Conservation (phyloP, 2,329 filamentous ascomycete genomes). For the Cryoendolithus antarcticus region DNA sequence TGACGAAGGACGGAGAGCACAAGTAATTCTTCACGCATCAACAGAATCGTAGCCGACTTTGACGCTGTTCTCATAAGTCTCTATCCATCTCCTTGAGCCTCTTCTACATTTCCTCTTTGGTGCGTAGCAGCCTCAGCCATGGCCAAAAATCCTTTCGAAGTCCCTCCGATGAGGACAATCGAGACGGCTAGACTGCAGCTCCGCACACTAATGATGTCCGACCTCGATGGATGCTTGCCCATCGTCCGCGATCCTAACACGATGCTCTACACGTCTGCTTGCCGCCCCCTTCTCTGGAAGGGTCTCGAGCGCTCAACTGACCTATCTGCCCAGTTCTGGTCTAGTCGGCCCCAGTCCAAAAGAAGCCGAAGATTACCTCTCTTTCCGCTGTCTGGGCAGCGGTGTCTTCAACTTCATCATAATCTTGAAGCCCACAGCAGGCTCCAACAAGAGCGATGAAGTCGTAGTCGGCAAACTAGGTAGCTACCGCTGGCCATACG, state of each 20-base stretch:
- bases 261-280: slow-evolving; percentile 46
- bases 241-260: slow-evolving; percentile 48
- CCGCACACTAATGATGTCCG: slow-evolving; percentile 38
- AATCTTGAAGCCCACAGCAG: background rate
- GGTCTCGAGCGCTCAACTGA: no score
- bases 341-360: no score
- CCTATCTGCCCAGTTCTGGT: no score
- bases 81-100: no score
- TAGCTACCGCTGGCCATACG: slow-evolving; percentile 27
- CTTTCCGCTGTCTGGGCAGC: slow-evolving; percentile 21
- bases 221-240: slow-evolving; percentile 38
- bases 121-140: no score
- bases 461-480: slow-evolving; percentile 34
- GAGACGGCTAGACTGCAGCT: slow-evolving; percentile 44
- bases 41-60: no score
- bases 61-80: no score
- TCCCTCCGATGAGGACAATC: slow-evolving; percentile 2
- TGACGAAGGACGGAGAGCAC: no score
- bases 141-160: no score
- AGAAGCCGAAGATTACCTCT: slow-evolving; percentile 23
- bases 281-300: slow-evolving; percentile 31
- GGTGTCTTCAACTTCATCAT: slow-evolving; percentile 47
- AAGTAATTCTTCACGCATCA: no score
- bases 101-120: no score
- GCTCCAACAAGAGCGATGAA: background rate